Evolutionary conservation across 2,329 filamentous ascomycete species (phyloP), one percentile per base, ranked within the genome.

Genomic region (Pseudonectria foliicola): DNA sequence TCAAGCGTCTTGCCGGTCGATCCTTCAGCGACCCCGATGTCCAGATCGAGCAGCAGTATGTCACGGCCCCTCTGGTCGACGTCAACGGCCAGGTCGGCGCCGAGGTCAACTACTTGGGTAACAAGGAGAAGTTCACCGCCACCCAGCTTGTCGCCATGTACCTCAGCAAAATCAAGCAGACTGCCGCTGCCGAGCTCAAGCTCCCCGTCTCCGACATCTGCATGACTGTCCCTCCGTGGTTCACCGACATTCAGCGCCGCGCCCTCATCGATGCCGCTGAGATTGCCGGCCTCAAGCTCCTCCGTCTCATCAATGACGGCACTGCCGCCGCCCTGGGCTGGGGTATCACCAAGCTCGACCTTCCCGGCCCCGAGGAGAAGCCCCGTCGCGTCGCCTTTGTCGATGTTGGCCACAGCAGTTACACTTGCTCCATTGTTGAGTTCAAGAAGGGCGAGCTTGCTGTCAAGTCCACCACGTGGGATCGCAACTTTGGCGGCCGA

Each of bases 271-370:
- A 96, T 58, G 90, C 92, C 39, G 78, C 88, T 52, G 89, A 96
- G 59, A 86, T 98, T 53, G 87, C 90, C 39, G 90, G 89, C 42
- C 75, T 98, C 55, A 95, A 94, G 70, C 73, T 89, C 26, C 81
- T 98, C 46, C 81, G 92, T 42, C 74, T 98, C 45, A 93, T 98
- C 74, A 98, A 98, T 69, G 92, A 96, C 68, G 95, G 87, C 50
- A 96, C 92, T 33, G 92, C 92, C 41, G 88, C 89, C 45, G 92
- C 92, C 44, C 80, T 98, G 29, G 92, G 92, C 48, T 98, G 88
- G 63, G 92, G 92, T 61, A 96, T 98, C 70, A 95, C 92, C 55
- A 96, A 98, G 75, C 75, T 89, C 43, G 92, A 98, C 62, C 80
- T 98, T 24, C 92, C 89, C 38, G 70, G 71, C 18, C 74, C 82